Conservation (phyloP, 2,329 filamentous ascomycete genomes). For the Fusarium duplospermum region DNA sequence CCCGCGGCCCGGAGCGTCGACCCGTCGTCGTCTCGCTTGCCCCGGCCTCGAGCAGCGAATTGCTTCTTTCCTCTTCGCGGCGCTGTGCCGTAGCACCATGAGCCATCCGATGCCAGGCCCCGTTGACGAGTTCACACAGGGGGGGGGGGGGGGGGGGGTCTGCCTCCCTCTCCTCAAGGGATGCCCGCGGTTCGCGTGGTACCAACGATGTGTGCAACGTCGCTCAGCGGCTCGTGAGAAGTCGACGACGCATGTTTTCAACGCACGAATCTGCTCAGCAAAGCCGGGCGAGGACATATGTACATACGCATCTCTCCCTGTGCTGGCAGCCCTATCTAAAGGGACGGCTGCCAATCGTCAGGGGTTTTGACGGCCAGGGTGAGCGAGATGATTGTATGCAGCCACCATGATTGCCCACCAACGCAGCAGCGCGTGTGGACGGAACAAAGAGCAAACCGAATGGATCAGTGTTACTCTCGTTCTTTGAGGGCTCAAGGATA, state of each 20-base stretch:
- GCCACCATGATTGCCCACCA: slow-evolving; percentile 20
- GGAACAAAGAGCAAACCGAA: slow-evolving; percentile 5
- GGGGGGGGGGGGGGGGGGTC: not conserved
- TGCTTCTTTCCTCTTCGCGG: slow-evolving; percentile 27
- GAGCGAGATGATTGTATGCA: slow-evolving; percentile 39
- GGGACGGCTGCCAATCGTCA: slow-evolving; percentile 16
- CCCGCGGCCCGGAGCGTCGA: slow-evolving; percentile 33
- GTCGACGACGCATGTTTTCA: slow-evolving; percentile 10
- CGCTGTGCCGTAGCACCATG: slow-evolving; percentile 34
- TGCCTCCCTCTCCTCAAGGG: not conserved
- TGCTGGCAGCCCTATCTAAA: slow-evolving; percentile 36
- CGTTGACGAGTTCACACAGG: slow-evolving; percentile 13
- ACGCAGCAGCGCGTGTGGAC: not conserved
- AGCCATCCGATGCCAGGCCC: slow-evolving; percentile 19
- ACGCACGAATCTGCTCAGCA: not conserved
- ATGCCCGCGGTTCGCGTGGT: slow-evolving; percentile 9
- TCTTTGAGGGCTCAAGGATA: slow-evolving; percentile 12
- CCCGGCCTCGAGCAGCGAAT: slow-evolving; percentile 39
- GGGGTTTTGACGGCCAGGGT: slow-evolving; percentile 29
- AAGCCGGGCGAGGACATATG: slow-evolving; percentile 8
- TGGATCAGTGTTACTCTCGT: slow-evolving; percentile 14
- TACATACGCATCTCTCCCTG: slow-evolving; percentile 1
- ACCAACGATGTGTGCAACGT: slow-evolving; percentile 33
- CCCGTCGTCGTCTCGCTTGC: slow-evolving; percentile 40
- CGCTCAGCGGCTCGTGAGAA: slow-evolving; percentile 36